Evolutionary conservation across 2,329 filamentous ascomycete species (phyloP).

Genomic region (Ophiostoma pallidulum): DNA sequence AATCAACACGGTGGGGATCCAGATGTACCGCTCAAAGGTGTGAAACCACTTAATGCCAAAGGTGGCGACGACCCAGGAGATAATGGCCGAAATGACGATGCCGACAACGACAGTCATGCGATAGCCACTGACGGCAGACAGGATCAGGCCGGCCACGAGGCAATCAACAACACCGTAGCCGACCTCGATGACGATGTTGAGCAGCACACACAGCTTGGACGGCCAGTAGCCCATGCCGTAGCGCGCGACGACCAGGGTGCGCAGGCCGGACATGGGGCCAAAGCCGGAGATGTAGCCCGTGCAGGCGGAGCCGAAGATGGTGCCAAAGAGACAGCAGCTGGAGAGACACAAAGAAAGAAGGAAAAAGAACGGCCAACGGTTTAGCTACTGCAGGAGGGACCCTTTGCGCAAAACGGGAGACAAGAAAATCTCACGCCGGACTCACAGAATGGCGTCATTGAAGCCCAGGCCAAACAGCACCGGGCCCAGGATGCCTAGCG

Average conservation of each 20-base stretch:
- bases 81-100: constrained; percentile 54
- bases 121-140: constrained; percentile 53
- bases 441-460: constrained; percentile 21
- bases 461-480: constrained; percentile 23
- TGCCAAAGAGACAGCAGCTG: constrained; percentile 11
- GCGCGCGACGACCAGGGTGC: constrained; percentile 19
- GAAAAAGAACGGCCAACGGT: background rate
- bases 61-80: constrained; percentile 54
- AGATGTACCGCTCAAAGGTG: constrained; percentile 57
- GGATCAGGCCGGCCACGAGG: constrained; percentile 58
- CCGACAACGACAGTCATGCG: constrained; percentile 54
- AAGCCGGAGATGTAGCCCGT: constrained; percentile 13
- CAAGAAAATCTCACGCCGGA: too few species aligned
- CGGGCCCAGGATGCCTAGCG: constrained; percentile 24
- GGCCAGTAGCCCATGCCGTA: constrained; percentile 28
- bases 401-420: constrained; percentile 17
- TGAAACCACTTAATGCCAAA: constrained; percentile 62
- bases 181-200: constrained; percentile 25
- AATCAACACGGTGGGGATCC: constrained; percentile 53
- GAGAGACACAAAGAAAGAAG: too few species aligned
- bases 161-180: constrained; percentile 45
- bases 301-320: constrained; percentile 9
- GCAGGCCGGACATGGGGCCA: constrained; percentile 10
- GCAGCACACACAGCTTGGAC: constrained; percentile 21
- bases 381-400: constrained; percentile 4